Evolutionary conservation across 495 filamentous ascomycete species (phyloP).

Genomic region (Recurvomyces mirabilis): DNA sequence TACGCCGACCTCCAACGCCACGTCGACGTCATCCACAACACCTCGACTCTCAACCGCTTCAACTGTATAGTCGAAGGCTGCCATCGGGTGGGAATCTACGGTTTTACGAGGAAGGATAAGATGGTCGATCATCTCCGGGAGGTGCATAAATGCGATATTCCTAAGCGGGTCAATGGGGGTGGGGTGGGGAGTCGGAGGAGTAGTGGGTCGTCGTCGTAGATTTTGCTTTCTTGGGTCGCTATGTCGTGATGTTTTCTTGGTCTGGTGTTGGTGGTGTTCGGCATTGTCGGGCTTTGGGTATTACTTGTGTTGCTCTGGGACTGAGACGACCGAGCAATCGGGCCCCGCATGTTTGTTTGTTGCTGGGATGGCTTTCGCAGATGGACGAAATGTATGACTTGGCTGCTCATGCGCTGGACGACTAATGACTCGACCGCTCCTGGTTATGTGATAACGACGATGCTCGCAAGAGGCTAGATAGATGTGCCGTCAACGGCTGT

Average conservation of each 20-base stretch:
- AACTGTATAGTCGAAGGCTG: constrained; percentile 13
- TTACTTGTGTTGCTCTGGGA: neutral
- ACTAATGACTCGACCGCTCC: too few relatives aligned
- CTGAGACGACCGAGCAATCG: neutral
- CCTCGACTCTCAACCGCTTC: neutral
- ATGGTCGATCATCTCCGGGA: constrained; percentile 19
- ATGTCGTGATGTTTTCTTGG: too few relatives aligned
- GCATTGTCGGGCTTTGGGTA: neutral
- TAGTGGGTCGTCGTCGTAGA: neutral
- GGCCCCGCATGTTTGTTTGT: too few relatives aligned
- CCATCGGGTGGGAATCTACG: constrained; percentile 7
- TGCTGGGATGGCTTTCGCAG: too few relatives aligned
- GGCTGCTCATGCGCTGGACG: too few relatives aligned
- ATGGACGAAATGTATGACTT: too few relatives aligned
- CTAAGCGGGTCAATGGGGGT: neutral
- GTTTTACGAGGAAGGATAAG: constrained; percentile 19
- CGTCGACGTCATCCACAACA: constrained; percentile 7
- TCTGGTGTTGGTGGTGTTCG: neutral
- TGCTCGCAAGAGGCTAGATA: neutral
- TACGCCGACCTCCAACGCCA: constrained; percentile 19
- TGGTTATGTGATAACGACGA: neutral
- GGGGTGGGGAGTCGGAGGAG: neutral
- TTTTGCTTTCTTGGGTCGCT: too few relatives aligned
- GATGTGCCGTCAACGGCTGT: neutral
- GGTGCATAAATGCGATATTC: constrained; percentile 9